A percentile compares a stretch with the other conserved stretches of the same genome.
Conservation (phyloP, 176 grass and related monocot species). For the Avena insularis region DNA sequence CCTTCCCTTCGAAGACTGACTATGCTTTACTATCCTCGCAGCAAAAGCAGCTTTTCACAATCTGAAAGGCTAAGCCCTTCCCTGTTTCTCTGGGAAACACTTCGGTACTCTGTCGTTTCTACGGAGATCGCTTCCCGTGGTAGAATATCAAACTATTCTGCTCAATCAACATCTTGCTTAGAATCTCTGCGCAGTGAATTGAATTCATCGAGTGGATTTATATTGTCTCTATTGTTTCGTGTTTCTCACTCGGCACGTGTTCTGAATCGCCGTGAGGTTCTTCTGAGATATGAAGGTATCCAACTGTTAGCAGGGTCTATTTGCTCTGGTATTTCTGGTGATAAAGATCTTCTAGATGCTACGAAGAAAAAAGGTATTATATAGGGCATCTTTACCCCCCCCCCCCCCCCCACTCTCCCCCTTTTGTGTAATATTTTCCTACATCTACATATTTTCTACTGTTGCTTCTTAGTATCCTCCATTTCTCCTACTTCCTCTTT, state of each 20-base stretch:
- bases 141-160: conserved; percentile 53
- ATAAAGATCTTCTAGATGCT: conserved; percentile 64
- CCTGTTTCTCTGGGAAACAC: conserved; percentile 90
- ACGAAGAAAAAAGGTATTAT: conserved; percentile 80
- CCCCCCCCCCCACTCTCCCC: not conserved
- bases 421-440: conserved; percentile 3
- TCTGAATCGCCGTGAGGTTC: conserved; percentile 78
- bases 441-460: not conserved
- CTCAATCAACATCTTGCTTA: conserved; percentile 59
- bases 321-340: conserved; percentile 77
- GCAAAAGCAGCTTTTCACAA: conserved; percentile 65
- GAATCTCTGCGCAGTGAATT: conserved; percentile 72
- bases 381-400: not conserved
- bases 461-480: not conserved
- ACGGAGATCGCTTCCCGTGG: conserved; percentile 85
- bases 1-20: conserved; percentile 75
- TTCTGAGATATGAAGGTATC: conserved; percentile 82
- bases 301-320: conserved; percentile 85
- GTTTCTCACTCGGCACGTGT: conserved; percentile 76
- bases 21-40: conserved; percentile 80
- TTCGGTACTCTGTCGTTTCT: conserved; percentile 80
- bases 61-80: conserved; percentile 75
- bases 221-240: conserved; percentile 76
- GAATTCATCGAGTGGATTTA: conserved; percentile 93
- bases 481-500: not conserved